Evolutionary conservation across 768 basidiomycete genomes (phyloP).

Genomic region (Kwoniella botswanensis): DNA sequence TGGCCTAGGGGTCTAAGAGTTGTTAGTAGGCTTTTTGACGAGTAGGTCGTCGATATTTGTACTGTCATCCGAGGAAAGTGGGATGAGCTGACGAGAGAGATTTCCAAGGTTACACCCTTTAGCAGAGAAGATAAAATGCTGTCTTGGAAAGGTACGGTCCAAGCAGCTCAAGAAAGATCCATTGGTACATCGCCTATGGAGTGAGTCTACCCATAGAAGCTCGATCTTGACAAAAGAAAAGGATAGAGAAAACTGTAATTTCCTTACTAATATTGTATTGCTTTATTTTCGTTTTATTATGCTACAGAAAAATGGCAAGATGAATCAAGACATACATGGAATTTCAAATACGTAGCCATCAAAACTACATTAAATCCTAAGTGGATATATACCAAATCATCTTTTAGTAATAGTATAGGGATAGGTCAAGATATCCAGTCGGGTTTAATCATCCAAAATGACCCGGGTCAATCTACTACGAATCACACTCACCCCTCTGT

Average conservation of each 20-base stretch:
- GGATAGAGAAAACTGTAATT: too few species aligned
- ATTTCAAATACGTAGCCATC: constrained; percentile 1
- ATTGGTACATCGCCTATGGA: neutral
- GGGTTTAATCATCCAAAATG: neutral
- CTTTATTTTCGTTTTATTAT: too few species aligned
- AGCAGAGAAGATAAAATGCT: neutral
- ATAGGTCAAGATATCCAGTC: neutral
- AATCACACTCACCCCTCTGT: too few species aligned
- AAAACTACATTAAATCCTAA: too few species aligned
- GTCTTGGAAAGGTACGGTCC: neutral
- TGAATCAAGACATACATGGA: neutral
- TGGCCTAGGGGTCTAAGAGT: neutral
- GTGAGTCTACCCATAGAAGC: neutral
- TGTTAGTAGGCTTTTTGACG: neutral
- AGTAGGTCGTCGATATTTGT: neutral
- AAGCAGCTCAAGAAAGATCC: neutral
- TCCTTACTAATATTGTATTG: too few species aligned
- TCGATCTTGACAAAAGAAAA: too few species aligned
- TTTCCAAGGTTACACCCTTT: neutral
- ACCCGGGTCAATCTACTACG: neutral
- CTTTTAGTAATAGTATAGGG: neutral
- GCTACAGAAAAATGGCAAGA: neutral
- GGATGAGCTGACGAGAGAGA: neutral
- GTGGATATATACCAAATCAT: neutral
- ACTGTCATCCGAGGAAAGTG: neutral